phyloP scores from a whole-genome alignment of 148 eudicot species.

The Mesembryanthemum crystallinum region DNA sequence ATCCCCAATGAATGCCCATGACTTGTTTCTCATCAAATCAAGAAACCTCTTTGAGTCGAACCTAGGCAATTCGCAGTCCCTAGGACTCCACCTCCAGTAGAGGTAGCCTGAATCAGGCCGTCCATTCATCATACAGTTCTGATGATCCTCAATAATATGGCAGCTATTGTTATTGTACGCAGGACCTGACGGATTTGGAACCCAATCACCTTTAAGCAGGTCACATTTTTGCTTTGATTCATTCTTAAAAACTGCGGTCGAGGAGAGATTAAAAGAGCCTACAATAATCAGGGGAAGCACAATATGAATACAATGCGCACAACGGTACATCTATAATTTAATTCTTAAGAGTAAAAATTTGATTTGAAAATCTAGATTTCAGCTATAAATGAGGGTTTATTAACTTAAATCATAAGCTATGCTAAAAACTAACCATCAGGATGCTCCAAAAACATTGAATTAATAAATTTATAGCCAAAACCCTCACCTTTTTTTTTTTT shows the following conservation, averaged over 20 bases:
- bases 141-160: conserved; percentile 53
- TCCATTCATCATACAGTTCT: conserved; percentile 80
- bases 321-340: too few species aligned
- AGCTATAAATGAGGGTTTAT: neutral
- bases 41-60: conserved; percentile 58
- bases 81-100: conserved; percentile 79
- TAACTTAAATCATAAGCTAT: neutral
- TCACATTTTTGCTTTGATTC: conserved; percentile 53
- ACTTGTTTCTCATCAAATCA: conserved; percentile 54
- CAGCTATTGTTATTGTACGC: conserved; percentile 60
- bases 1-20: conserved; percentile 83
- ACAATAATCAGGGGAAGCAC: neutral
- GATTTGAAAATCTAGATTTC: neutral
- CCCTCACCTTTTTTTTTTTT: neutral
- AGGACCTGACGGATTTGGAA: conserved; percentile 51
- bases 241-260: neutral
- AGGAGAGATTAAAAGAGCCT: conserved; percentile 10
- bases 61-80: conserved; percentile 52
- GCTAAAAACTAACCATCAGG: neutral
- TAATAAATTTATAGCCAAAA: neutral
- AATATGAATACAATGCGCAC: neutral
- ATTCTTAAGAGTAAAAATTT: neutral
- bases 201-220: conserved; percentile 72
- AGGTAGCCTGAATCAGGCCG: conserved; percentile 68
- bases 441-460: neutral